phyloP scores from a whole-genome alignment of 208 protist species.

The Acanthamoeba triangularis region DNA sequence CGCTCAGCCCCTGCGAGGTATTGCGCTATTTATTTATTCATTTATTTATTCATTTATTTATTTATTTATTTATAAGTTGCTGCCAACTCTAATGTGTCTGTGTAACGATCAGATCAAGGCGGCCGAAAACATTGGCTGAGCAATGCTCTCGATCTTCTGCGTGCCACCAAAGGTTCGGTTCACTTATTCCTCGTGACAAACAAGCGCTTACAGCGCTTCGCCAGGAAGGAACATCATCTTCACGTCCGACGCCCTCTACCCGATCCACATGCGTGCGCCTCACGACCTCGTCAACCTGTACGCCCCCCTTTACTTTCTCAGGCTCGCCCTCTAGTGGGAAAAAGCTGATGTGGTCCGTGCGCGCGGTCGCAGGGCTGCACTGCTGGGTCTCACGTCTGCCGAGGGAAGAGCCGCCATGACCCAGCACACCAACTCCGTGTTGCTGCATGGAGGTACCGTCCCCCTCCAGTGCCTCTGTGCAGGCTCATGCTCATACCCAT shows the following conservation, averaged over 20 bases:
- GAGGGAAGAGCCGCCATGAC: neutral
- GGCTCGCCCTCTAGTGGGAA: no score
- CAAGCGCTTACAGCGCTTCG: neutral
- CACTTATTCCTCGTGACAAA: no score
- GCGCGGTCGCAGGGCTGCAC: neutral
- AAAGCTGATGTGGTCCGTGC: neutral
- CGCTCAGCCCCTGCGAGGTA: neutral
- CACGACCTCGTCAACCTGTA: conserved; percentile 58
- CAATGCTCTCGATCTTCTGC: neutral
- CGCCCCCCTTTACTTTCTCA: neutral
- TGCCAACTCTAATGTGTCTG: neutral
- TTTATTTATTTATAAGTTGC: neutral
- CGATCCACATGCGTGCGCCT: neutral
- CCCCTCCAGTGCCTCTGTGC: neutral
- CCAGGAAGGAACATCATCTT: neutral
- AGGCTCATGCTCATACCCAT: neutral
- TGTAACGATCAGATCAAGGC: no score
- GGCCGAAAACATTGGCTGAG: neutral
- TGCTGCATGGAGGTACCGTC: neutral
- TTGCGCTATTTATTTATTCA: neutral
- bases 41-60: neutral
- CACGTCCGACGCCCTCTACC: neutral
- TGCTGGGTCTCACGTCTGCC: conserved; percentile 17
- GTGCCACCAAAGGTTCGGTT: conserved; percentile 13
- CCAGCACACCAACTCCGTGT: neutral